A percentile compares a stretch with the other conserved stretches of the same genome.
Conservation (phyloP, 2,329 filamentous ascomycete species). For the Colletotrichum musae region DNA sequence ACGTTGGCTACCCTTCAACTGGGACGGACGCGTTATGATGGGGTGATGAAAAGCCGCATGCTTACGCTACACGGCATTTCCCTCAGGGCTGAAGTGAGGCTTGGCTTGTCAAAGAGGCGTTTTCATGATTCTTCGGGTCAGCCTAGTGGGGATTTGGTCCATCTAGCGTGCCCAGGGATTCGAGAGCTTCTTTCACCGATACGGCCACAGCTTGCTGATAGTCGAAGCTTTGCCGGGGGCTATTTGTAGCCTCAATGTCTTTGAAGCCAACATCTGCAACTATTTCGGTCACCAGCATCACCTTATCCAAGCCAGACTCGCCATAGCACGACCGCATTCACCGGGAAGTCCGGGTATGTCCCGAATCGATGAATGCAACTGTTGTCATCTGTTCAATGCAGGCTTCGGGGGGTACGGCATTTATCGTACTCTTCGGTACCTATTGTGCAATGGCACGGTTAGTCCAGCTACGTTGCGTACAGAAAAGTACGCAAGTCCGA, state of each 20-base stretch:
- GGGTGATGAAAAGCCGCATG: not conserved
- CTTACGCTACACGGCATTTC: not conserved
- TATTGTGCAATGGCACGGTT: too few species aligned
- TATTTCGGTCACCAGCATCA: constrained; percentile 4
- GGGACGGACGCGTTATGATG: constrained; percentile 8
- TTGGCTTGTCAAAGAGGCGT: not conserved
- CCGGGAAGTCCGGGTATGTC: constrained; percentile 51
- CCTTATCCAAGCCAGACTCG: constrained; percentile 15
- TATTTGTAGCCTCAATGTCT: not conserved
- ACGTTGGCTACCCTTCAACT: not conserved
- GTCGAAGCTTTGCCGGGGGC: not conserved
- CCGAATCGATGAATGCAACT: constrained; percentile 50
- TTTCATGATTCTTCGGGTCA: not conserved
- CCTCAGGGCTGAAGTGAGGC: not conserved
- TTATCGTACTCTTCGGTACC: constrained; percentile 50
- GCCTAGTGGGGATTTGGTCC: not conserved
- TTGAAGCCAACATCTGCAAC: constrained; percentile 3
- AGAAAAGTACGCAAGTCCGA: constrained; percentile 46
- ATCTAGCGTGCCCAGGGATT: constrained; percentile 1
- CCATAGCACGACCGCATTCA: constrained; percentile 49
- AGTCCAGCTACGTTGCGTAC: constrained; percentile 47
- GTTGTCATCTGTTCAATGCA: constrained; percentile 51
- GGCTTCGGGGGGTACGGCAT: constrained; percentile 51
- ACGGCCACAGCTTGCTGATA: not conserved
- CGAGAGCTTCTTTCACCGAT: too few species aligned